These are phyloP conservation scores for Nemania sp. DNA, from an alignment of 2,329 filamentous ascomycete species.

Conservation along the genomic window DNA sequence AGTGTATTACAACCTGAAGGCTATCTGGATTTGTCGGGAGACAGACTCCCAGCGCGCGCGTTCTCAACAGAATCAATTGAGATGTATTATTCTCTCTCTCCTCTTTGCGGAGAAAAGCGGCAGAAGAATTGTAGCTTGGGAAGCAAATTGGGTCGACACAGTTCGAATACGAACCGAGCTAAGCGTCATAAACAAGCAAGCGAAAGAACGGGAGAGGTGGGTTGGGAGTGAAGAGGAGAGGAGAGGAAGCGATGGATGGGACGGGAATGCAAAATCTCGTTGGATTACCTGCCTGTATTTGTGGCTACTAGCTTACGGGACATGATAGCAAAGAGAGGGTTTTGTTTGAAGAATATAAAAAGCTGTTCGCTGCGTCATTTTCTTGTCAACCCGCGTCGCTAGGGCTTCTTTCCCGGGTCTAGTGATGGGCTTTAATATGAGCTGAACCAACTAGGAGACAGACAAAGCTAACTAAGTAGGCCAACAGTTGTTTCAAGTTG, in stretches of 20 bases:
- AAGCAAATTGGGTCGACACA: conserved; percentile 7
- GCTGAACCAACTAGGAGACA: too few species aligned
- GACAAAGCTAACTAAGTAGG: too few species aligned
- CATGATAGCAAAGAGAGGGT: conserved; percentile 28
- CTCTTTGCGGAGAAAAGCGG: background rate
- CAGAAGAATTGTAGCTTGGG: background rate
- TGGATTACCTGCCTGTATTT: conserved; percentile 18
- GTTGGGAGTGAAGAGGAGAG: background rate
- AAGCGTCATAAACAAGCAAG: conserved; percentile 14
- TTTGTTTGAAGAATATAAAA: conserved; percentile 10
- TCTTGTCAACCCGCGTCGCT: background rate
- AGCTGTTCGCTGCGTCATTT: conserved; percentile 2
- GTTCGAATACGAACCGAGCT: conserved; percentile 4
- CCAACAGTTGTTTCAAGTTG: too few species aligned
- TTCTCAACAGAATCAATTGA: conserved; percentile 9
- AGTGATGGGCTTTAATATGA: background rate
- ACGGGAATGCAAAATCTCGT: conserved; percentile 22
- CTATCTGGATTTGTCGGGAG: conserved; percentile 15
- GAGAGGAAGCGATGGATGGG: conserved; percentile 5
- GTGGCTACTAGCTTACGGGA: conserved; percentile 35
- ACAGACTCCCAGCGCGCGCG: conserved; percentile 4
- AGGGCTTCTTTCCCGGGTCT: background rate
- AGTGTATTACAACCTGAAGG: conserved; percentile 12
- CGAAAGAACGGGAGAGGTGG: too few species aligned
- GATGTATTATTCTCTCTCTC: conserved; percentile 2